Conservation (phyloP, 202 grass and related monocot genomes). For the Brachypodium distachyon region DNA sequence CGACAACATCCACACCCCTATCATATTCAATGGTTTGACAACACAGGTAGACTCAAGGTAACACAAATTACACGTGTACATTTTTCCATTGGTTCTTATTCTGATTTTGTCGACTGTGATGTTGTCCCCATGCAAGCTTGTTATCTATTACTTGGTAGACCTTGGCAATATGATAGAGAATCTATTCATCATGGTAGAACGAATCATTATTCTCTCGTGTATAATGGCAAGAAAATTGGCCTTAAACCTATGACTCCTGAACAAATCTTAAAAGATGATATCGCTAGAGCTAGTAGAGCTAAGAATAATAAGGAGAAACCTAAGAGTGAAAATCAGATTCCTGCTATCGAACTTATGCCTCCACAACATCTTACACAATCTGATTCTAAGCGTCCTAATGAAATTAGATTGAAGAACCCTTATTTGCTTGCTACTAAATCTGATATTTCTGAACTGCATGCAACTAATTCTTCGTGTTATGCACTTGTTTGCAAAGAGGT, state of each 20-base stretch:
- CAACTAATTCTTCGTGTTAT: too few species aligned
- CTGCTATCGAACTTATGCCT: neutral
- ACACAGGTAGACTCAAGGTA: neutral
- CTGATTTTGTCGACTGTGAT: too few species aligned
- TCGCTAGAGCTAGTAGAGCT: neutral
- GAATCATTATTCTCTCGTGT: neutral
- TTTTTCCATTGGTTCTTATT: too few species aligned
- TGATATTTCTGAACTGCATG: neutral
- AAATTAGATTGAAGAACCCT: too few species aligned
- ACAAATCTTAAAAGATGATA: neutral
- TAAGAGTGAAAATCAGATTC: neutral
- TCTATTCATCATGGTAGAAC: neutral
- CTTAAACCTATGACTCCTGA: too few species aligned
- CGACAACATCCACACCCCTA: neutral
- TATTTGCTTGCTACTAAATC: neutral
- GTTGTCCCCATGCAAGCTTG: neutral
- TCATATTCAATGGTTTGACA: neutral
- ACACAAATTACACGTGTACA: neutral
- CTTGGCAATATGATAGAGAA: too few species aligned
- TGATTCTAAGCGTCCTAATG: neutral
- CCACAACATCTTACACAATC: neutral
- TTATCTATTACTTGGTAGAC: neutral
- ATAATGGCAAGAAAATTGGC: too few species aligned
- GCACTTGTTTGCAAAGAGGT: too few species aligned
- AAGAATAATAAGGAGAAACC: neutral